These are phyloP conservation scores for Fraxinus floribunda DNA, from an alignment of 305 asterid genomes.

Conservation along the genomic window DNA sequence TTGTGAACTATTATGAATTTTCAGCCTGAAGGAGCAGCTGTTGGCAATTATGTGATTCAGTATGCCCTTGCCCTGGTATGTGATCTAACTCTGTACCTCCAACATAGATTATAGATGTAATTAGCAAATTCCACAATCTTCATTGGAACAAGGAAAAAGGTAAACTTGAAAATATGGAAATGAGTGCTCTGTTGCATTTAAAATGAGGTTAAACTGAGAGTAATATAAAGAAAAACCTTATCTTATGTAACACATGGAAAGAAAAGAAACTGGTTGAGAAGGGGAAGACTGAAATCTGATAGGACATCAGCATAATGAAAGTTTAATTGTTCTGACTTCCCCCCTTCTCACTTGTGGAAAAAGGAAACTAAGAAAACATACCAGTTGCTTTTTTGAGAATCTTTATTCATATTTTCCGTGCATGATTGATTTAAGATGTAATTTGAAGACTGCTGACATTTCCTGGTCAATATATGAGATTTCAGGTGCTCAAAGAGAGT, in stretches of 20 bases:
- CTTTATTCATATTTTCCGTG: not conserved
- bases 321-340: not conserved
- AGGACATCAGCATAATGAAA: not conserved
- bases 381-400: not conserved
- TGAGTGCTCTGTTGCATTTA: not conserved
- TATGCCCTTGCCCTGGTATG: not conserved
- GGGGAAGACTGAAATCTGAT: not conserved
- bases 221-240: not conserved
- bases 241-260: not conserved
- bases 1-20: not conserved
- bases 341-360: not conserved
- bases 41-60: not conserved
- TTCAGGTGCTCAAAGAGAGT: slow-evolving; percentile 96
- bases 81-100: not conserved
- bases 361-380: not conserved
- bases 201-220: not conserved
- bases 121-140: not conserved
- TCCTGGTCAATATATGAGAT: not conserved
- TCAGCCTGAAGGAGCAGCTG: not conserved
- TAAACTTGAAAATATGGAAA: not conserved
- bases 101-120: not conserved
- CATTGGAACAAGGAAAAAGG: not conserved
- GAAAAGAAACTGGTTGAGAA: not conserved
- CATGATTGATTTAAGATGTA: not conserved
- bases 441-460: not conserved